Evolutionary conservation across 148 eudicot species (phyloP), one percentile per base, ranked within the genome.

Genomic region (Amaranthus hypochondriacus): DNA sequence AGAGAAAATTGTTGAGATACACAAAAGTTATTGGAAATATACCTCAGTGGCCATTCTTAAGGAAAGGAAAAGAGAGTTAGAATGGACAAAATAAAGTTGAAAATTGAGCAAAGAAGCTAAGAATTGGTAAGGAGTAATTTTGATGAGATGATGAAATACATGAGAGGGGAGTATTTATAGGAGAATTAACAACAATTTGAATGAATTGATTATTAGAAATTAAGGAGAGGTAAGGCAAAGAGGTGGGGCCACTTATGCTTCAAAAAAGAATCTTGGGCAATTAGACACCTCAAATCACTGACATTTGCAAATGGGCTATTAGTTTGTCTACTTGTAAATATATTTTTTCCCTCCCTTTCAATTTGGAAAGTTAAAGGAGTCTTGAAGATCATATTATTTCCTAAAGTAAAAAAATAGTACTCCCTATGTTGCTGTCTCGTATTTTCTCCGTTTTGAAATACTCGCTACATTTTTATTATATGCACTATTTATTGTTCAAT

Each of bases 251-350:
- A 47, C 57, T 66, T 49, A 28, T 52, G 15, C 39, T 28, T 28
- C 39, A 3, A 47, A 62, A 71, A 73, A 77, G 72, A 77, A 80
- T 71, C 76, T 76, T 62, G 15, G 39, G 60, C 74, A 73, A 80
- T 53, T 77, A 73, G 81, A 82, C 81, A 81, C 71, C 74, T 78
- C 77, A 71, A 77, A 50, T 76, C 80, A 76, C 76, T 75, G 74
- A 73, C 74, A 84, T 39, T 49, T 60, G 73, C 66, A 68, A 47
- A 12, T 76, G 56, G 58, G 43, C 62, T 60, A 50, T 77, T 60
- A 53, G 46, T 49, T 73, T 84, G 86, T 76, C 86, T 79, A 83
- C 82, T 85, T 87, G 88, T 84, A 79, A 84, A 81, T 76, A 77
- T 61, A 50, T 58, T 59, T 48, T 28, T 79, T 79, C 79, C 72